phyloP scores from a whole-genome alignment of 371 early-diverging fungal species.

The Apophysomyces sp. region DNA sequence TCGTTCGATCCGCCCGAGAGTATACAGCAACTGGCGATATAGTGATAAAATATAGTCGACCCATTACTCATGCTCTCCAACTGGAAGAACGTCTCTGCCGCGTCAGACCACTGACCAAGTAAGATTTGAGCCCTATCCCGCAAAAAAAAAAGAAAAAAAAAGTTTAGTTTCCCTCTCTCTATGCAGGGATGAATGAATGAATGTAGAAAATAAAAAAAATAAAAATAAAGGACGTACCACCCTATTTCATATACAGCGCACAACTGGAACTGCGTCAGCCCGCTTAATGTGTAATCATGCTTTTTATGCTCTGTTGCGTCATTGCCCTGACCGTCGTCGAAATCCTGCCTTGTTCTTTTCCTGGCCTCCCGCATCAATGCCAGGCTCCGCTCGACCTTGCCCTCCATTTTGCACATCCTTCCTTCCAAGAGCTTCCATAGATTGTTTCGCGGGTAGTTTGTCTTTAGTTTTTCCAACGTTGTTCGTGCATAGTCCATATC shows the following conservation, averaged over 20 bases:
- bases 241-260: conserved; percentile 51
- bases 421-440: conserved; percentile 23
- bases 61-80: conserved; percentile 29
- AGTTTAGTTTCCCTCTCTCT: background rate
- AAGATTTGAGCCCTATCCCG: conserved; percentile 23
- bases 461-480: conserved; percentile 14
- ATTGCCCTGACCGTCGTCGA: conserved; percentile 5
- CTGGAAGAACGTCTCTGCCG: conserved; percentile 31
- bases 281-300: conserved; percentile 14
- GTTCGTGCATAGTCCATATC: conserved; percentile 7
- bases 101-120: conserved; percentile 24
- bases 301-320: conserved; percentile 4
- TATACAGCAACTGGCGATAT: conserved; percentile 36
- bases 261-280: conserved; percentile 40
- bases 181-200: background rate
- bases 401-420: conserved; percentile 17
- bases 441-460: conserved; percentile 13
- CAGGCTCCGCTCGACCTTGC: conserved; percentile 11
- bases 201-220: conserved; percentile 4
- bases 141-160: background rate
- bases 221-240: conserved; percentile 36
- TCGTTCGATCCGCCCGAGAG: conserved; percentile 22
- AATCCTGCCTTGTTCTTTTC: background rate
- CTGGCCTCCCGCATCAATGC: conserved; percentile 10
- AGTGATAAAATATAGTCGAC: conserved; percentile 36